phyloP scores from a whole-genome alignment of 177 flowering plant genomes.

The Vitis hybrid region DNA sequence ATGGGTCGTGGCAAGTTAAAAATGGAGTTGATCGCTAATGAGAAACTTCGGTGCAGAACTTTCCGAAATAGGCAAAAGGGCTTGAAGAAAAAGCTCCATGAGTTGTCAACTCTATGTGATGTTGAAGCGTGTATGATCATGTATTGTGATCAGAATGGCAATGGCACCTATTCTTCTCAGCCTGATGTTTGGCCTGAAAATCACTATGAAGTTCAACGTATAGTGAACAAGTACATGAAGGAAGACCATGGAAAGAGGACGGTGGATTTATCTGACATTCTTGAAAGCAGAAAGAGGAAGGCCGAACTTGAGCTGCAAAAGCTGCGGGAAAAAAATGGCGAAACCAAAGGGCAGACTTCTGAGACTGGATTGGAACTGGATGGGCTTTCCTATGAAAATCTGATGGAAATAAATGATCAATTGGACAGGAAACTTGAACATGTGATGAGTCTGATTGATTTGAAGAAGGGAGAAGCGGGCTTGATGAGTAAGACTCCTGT shows the following conservation, averaged over 20 bases:
- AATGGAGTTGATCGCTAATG: no score
- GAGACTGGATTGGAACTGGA: no score
- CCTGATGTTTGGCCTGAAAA: slow-evolving; percentile 24
- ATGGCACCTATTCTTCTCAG: not conserved
- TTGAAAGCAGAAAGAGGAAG: slow-evolving; percentile 14
- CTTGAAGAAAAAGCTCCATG: not conserved
- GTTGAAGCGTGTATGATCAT: slow-evolving; percentile 24
- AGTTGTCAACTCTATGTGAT: slow-evolving; percentile 23
- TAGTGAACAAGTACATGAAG: slow-evolving; percentile 12
- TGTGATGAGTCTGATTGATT: no score
- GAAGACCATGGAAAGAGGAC: slow-evolving; percentile 12
- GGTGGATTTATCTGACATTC: slow-evolving; percentile 6
- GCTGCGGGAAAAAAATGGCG: not conserved
- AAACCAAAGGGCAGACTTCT: not conserved
- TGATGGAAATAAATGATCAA: no score
- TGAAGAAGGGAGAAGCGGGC: no score
- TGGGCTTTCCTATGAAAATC: no score
- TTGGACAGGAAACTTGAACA: no score
- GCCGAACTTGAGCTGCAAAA: not conserved
- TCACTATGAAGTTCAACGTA: not conserved
- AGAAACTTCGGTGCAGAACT: no score
- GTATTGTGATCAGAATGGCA: slow-evolving; percentile 7
- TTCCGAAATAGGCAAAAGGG: no score
- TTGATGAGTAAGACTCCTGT: no score
- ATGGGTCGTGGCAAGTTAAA: no score